Evolutionary conservation across 1,284 basidiomycete genomes (phyloP).

Genomic region (Moesziomyces parantarcticus): DNA sequence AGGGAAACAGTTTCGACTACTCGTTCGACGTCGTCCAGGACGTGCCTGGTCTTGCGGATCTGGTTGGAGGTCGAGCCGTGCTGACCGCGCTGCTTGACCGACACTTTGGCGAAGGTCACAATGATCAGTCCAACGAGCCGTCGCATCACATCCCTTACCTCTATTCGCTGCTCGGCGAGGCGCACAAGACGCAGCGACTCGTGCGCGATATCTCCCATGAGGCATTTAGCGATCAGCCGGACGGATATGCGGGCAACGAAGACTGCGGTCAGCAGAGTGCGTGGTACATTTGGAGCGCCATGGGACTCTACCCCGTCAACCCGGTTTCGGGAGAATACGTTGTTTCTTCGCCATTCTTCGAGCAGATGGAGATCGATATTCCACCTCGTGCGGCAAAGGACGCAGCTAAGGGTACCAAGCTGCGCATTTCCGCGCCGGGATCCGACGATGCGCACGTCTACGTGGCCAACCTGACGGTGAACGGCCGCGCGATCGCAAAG

Average conservation of each 20-base stretch:
- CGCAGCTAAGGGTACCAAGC: not conserved
- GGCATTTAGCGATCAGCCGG: constrained; percentile 77
- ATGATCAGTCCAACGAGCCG: constrained; percentile 84
- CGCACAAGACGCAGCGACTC: constrained; percentile 77
- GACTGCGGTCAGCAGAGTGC: constrained; percentile 90
- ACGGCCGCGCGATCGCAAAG: constrained; percentile 11
- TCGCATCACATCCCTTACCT: constrained; percentile 86
- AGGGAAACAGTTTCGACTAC: constrained; percentile 75
- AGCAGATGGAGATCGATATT: constrained; percentile 74
- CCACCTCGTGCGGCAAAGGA: constrained; percentile 63
- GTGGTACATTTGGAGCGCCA: constrained; percentile 81
- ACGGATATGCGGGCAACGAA: constrained; percentile 82
- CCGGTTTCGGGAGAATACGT: constrained; percentile 71
- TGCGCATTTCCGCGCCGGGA: constrained; percentile 23
- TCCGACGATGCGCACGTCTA: constrained; percentile 29
- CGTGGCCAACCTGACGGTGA: constrained; percentile 25
- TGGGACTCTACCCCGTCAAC: constrained; percentile 88
- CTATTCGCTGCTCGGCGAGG: constrained; percentile 77
- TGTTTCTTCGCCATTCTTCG: constrained; percentile 80
- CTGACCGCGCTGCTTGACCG: constrained; percentile 79
- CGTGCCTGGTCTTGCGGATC: constrained; percentile 74
- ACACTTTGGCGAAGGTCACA: constrained; percentile 82
- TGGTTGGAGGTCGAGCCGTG: constrained; percentile 75
- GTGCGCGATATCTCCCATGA: constrained; percentile 75
- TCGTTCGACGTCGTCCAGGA: constrained; percentile 69